A percentile compares a stretch with the other conserved stretches of the same genome.
phyloP scores from a whole-genome alignment of 1,139 yeast species.

The Taiozyma sp. region DNA sequence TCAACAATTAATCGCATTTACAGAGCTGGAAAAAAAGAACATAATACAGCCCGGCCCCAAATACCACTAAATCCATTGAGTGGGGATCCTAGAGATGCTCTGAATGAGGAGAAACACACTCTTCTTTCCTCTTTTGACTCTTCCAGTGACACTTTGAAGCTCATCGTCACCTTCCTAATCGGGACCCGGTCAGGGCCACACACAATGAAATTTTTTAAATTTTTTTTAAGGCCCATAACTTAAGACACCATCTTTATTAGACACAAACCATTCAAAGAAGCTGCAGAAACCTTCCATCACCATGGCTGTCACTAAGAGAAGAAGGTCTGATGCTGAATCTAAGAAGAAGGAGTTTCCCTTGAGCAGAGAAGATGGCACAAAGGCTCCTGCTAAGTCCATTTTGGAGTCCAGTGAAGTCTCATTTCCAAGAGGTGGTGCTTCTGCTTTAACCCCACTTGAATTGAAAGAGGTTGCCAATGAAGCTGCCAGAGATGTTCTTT shows the following conservation, averaged over 20 bases:
- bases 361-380: constrained; percentile 31
- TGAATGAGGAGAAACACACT: no score
- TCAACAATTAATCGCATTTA: no score
- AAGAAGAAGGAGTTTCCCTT: constrained; percentile 30
- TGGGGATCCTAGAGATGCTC: no score
- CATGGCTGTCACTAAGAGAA: constrained; percentile 27
- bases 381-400: constrained; percentile 29
- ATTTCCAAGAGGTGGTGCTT: constrained; percentile 94
- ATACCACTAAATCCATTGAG: no score
- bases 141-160: constrained; percentile 1
- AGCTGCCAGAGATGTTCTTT: constrained; percentile 81
- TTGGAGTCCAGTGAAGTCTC: constrained; percentile 48
- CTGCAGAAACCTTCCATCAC: background rate
- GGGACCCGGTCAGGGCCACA: constrained; percentile 11
- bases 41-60: no score
- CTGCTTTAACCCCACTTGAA: constrained; percentile 83
- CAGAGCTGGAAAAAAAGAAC: no score
- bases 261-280: background rate
- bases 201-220: constrained; percentile 7
- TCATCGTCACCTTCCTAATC: constrained; percentile 13
- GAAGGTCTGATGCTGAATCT: constrained; percentile 28
- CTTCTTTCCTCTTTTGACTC: background rate
- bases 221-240: constrained; percentile 1
- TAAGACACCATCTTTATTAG: background rate
- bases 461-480: constrained; percentile 90